Evolutionary conservation across 257 asterid genomes (phyloP).

Genomic region (Mentha longifolia): DNA sequence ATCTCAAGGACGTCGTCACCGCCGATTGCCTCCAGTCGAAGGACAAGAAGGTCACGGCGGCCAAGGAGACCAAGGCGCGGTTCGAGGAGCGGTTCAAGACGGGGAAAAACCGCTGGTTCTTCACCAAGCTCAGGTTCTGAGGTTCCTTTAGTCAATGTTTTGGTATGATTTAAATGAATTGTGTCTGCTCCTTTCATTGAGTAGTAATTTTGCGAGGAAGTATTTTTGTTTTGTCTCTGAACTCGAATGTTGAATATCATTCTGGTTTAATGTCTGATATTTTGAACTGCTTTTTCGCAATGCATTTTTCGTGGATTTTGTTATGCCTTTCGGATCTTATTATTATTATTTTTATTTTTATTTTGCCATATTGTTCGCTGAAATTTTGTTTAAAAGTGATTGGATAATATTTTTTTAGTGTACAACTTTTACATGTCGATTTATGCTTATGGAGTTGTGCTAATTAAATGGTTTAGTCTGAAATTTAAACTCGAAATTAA

Average conservation of each 20-base stretch:
- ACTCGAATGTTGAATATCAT: slow-evolving; percentile 9
- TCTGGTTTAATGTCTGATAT: slow-evolving; percentile 11
- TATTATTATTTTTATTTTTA: neutral
- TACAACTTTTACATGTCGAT: no score
- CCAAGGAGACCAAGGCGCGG: slow-evolving; percentile 44
- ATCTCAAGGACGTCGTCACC: slow-evolving; percentile 44
- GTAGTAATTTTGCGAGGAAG: slow-evolving; percentile 11
- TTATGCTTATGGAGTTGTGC: no score
- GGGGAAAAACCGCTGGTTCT: slow-evolving; percentile 53
- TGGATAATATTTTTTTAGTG: no score
- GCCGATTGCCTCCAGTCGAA: slow-evolving; percentile 27
- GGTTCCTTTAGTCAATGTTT: neutral
- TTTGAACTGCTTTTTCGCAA: no score
- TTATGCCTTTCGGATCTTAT: no score
- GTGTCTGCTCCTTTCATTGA: neutral
- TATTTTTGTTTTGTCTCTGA: slow-evolving; percentile 3
- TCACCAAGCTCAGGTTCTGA: slow-evolving; percentile 49
- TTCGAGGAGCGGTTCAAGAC: slow-evolving; percentile 54
- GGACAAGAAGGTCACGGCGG: slow-evolving; percentile 49
- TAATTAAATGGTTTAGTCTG: no score
- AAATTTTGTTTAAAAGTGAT: no score
- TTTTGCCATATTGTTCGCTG: no score
- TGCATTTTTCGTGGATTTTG: no score
- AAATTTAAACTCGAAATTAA: no score
- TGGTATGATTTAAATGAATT: neutral